Base-by-base conservation (phyloP, 2,329 filamentous ascomycete genomes). In the Proliferodiscus dingleyae region DNA sequence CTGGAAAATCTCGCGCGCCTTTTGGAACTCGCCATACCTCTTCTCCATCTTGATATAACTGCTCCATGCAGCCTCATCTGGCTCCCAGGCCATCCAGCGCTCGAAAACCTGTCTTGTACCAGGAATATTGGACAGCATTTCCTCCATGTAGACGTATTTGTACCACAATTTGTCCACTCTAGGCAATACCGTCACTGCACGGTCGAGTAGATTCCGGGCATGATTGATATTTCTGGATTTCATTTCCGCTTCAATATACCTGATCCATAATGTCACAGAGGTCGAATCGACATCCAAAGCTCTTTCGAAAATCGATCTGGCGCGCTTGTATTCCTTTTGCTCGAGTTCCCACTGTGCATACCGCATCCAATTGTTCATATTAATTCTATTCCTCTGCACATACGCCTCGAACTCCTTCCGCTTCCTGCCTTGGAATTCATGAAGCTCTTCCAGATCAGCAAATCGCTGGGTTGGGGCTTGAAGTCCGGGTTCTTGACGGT, bases 131-230 rank as follows among this genome's bases (percentile, higher is more conserved):
- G 89, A 89, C 44, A 98, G 77, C 69, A 91, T 97, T 75, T 98
- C 93, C 71, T 97, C 91, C 85, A 95, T 94, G 66, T 95, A 95
- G 21, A 95, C 89, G 72, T 96, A 98, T 66, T 97, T 97, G 73
- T 95, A 98, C 93, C 93, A 98, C 26, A 98, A 72, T 74, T 97
- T 97, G 65, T 97, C 89, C 32, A 97, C 80, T 46, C 93, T 77
- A 4, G 93, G 93, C 30, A 96, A 72, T 45, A 94, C 87, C 1
- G 89, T 89, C 43, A 97, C 88, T n/a, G 93, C 90, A 45, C 93
- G 84, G 65, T 98, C 93, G 42, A 98, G 79, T 41, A 98, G 69
- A 64, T 98, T 98, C 47, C 93, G 77, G 26, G 93, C 90, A 75
- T 97, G 91, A 65, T 95, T 95, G 73, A 98, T 96, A 64, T 95